Conservation (phyloP, 163 green algal genomes). For the Scenedesmus sp. region DNA sequence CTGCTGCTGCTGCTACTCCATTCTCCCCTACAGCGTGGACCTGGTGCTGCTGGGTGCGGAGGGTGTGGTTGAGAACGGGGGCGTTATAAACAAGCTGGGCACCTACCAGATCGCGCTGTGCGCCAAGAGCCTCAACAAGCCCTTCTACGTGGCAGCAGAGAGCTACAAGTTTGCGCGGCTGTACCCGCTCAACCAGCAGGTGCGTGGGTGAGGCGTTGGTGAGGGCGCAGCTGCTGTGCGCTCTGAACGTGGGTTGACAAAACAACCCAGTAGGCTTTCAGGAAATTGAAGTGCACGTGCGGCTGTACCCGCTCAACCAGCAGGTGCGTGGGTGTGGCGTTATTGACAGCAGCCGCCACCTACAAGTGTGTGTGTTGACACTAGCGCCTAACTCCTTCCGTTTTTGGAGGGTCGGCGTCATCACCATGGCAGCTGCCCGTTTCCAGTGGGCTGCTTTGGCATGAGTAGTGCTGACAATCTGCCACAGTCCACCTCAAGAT, state of each 20-base stretch:
- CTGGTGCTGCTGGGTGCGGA: constrained; percentile 96
- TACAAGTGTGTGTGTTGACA: not conserved
- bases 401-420: no score
- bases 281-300: constrained; percentile 39
- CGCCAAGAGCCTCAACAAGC: constrained; percentile 89
- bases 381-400: no score
- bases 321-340: constrained; percentile 20
- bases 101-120: constrained; percentile 92
- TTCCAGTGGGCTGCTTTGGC: no score
- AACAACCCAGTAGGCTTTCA: not conserved
- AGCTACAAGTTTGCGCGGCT: constrained; percentile 96
- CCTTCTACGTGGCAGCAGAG: constrained; percentile 97
- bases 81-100: constrained; percentile 98
- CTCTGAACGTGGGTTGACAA: not conserved
- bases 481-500: not conserved
- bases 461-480: no score
- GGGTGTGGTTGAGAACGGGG: constrained; percentile 96
- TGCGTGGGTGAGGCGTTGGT: not conserved
- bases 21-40: constrained; percentile 76
- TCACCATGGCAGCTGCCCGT: no score
- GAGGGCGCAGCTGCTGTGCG: not conserved
- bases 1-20: constrained; percentile 1
- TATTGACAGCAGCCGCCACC: no score
- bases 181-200: constrained; percentile 91
- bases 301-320: constrained; percentile 94